Evolutionary conservation across 495 filamentous ascomycete species (phyloP).

Genomic region (Collariella sp.): DNA sequence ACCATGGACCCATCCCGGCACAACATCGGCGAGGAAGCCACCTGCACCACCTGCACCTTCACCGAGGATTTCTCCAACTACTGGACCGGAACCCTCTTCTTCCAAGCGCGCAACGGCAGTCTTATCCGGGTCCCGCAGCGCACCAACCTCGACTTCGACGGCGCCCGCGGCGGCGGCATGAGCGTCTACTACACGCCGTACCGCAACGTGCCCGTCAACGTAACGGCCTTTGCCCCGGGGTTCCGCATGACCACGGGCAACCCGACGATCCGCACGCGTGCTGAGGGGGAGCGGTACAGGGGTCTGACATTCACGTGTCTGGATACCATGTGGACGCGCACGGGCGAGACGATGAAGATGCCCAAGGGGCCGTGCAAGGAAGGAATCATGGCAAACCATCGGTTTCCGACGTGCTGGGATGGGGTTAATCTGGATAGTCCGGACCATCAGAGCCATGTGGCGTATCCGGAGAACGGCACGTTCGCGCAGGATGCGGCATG

Average conservation of each 20-base stretch:
- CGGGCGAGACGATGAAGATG: slow-evolving; percentile 27
- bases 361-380: slow-evolving; percentile 27
- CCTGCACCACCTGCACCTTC: slow-evolving; percentile 32
- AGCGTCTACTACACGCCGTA: slow-evolving; percentile 37
- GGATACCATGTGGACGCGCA: slow-evolving; percentile 25
- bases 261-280: slow-evolving; percentile 33
- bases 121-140: slow-evolving; percentile 30
- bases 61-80: slow-evolving; percentile 38
- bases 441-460: slow-evolving; percentile 35
- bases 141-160: slow-evolving; percentile 17
- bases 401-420: slow-evolving; percentile 30
- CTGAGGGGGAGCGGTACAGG: slow-evolving; percentile 28
- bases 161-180: slow-evolving; percentile 30
- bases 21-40: slow-evolving; percentile 25
- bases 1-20: slow-evolving; percentile 24
- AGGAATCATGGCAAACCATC: slow-evolving; percentile 37
- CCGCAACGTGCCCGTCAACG: slow-evolving; percentile 25
- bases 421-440: slow-evolving; percentile 26
- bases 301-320: slow-evolving; percentile 38
- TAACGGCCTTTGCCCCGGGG: slow-evolving; percentile 42
- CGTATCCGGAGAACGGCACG: slow-evolving; percentile 28
- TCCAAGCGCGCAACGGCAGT: slow-evolving; percentile 31
- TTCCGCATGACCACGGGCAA: slow-evolving; percentile 71
- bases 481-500: slow-evolving; percentile 27
- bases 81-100: slow-evolving; percentile 38